These are phyloP conservation scores for Xylaria longipes DNA, from an alignment of 495 filamentous ascomycete species.

Conservation along the genomic window DNA sequence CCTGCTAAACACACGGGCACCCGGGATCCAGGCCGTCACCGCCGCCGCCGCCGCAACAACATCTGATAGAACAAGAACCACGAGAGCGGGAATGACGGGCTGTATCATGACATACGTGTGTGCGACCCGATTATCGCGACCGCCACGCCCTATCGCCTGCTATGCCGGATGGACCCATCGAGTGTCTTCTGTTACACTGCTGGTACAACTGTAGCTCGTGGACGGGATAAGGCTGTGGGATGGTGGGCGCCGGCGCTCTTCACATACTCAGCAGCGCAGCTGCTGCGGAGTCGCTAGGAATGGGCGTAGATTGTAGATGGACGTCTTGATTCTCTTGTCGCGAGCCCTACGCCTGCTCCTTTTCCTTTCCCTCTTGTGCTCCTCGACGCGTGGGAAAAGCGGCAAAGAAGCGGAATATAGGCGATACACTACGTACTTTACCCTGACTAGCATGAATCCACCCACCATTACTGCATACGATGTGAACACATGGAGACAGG, in stretches of 20 bases:
- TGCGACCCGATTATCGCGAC: constrained; percentile 19
- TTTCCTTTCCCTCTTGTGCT: not conserved
- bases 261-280: not conserved
- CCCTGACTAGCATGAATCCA: constrained; percentile 15
- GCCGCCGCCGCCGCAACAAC: constrained; percentile 22
- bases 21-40: constrained; percentile 22
- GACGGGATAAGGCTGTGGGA: not conserved
- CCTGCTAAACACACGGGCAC: not conserved
- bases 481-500: constrained; percentile 23
- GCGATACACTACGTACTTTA: constrained; percentile 9
- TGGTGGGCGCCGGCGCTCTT: not conserved
- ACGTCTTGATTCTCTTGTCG: not conserved
- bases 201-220: not conserved
- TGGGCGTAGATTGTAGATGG: not conserved
- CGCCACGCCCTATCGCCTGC: constrained; percentile 10
- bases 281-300: not conserved
- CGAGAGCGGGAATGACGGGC: constrained; percentile 9
- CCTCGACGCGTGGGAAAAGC: not conserved
- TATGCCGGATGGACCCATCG: not conserved
- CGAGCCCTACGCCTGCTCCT: not conserved
- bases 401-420: constrained; percentile 8
- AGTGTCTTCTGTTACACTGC: not conserved
- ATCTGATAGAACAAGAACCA: constrained; percentile 2
- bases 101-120: constrained; percentile 2
- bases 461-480: constrained; percentile 17